Conservation (phyloP, 441 rosid species). For the Pelargonium fulgidum region DNA sequence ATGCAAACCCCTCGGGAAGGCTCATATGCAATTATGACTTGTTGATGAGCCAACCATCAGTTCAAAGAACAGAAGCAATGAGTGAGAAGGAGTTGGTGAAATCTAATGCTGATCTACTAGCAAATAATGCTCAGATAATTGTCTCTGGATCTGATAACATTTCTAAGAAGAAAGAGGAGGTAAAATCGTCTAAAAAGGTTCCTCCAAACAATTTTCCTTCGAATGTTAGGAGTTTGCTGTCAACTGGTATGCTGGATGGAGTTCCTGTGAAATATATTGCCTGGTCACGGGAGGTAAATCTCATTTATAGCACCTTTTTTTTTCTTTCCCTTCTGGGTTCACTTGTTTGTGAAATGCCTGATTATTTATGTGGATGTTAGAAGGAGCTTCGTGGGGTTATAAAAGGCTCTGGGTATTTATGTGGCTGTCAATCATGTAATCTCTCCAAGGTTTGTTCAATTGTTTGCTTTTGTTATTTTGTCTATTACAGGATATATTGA, state of each 20-base stretch:
- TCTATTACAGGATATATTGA: background rate
- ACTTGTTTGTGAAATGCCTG: slow-evolving; percentile 8
- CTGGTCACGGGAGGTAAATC: slow-evolving; percentile 58
- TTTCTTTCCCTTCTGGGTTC: background rate
- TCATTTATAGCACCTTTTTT: background rate
- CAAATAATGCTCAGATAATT: slow-evolving; percentile 27
- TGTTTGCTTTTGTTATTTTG: background rate
- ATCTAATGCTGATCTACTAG: slow-evolving; percentile 24
- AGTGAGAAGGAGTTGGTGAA: slow-evolving; percentile 33
- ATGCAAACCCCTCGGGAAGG: slow-evolving; percentile 38
- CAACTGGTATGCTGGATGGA: slow-evolving; percentile 80
- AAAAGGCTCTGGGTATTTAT: slow-evolving; percentile 71
- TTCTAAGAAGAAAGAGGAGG: slow-evolving; percentile 43
- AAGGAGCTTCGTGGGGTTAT: slow-evolving; percentile 59
- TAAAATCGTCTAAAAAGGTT: slow-evolving; percentile 47
- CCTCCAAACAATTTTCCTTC: slow-evolving; percentile 67
- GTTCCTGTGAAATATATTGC: slow-evolving; percentile 67
- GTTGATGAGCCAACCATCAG: slow-evolving; percentile 37
- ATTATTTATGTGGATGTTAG: slow-evolving; percentile 22
- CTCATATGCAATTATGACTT: slow-evolving; percentile 45
- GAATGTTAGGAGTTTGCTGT: slow-evolving; percentile 67
- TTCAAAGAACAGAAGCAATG: slow-evolving; percentile 32
- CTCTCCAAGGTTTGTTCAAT: slow-evolving; percentile 43
- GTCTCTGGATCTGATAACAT: slow-evolving; percentile 39
- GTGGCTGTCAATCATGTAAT: slow-evolving; percentile 58